These are phyloP conservation scores for Pseudognaphalium luteoalbum DNA, from an alignment of 129 eudicot species.

Conservation along the genomic window DNA sequence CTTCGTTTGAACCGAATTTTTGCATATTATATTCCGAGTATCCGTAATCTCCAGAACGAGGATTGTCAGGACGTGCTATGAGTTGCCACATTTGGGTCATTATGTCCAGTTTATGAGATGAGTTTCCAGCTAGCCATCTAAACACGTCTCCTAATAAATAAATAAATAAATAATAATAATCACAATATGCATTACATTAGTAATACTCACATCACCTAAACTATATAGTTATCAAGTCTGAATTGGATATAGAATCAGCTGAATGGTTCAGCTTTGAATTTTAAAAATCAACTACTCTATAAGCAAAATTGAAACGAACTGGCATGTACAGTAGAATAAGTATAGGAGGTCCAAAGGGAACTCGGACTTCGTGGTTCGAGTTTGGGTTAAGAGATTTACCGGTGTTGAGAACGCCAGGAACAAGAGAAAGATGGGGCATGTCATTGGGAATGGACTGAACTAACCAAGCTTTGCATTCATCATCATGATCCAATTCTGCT, in stretches of 20 bases:
- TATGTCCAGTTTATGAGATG: conserved; percentile 63
- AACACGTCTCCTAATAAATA: conserved; percentile 63
- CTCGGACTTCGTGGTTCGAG: too few species aligned
- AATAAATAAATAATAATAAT: too few species aligned
- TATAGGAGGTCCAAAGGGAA: too few species aligned
- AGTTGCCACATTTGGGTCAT: conserved; percentile 85
- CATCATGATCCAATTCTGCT: neutral
- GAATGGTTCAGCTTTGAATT: too few species aligned
- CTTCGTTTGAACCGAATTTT: conserved; percentile 65
- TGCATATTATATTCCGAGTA: conserved; percentile 64
- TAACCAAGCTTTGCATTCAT: neutral
- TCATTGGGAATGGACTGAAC: neutral
- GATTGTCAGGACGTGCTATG: conserved; percentile 54
- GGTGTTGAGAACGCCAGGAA: neutral
- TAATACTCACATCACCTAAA: too few species aligned
- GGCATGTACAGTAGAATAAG: too few species aligned
- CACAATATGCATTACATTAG: too few species aligned
- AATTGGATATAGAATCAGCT: too few species aligned
- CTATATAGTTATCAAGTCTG: too few species aligned
- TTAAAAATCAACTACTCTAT: too few species aligned
- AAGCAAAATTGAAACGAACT: too few species aligned
- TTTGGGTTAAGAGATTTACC: neutral
- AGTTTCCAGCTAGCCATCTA: conserved; percentile 83
- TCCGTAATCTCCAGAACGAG: conserved; percentile 81
- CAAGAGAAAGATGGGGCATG: neutral